Conservation (phyloP, 2,329 filamentous ascomycete genomes). For the Lasiodiplodia theobromae region DNA sequence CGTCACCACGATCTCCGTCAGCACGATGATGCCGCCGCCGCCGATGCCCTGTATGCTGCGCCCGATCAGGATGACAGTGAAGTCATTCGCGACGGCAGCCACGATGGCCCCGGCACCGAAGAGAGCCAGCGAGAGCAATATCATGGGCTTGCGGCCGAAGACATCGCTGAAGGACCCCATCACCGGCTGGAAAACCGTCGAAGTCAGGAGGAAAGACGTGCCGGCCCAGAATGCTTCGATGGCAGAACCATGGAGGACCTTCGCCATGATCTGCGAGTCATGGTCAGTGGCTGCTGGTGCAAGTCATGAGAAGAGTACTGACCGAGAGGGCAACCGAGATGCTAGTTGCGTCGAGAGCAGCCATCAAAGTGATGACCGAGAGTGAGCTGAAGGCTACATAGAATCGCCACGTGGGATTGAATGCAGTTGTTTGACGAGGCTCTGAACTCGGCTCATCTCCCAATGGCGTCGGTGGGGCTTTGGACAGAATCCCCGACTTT, state of each 20-base stretch:
- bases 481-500: background rate
- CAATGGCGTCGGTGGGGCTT: background rate
- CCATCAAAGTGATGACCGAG: constrained; percentile 64
- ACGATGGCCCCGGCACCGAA: constrained; percentile 48
- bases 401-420: constrained; percentile 30
- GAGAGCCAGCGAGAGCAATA: constrained; percentile 45
- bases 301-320: constrained; percentile 27
- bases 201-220: constrained; percentile 49
- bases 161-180: constrained; percentile 49
- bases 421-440: background rate
- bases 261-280: constrained; percentile 46
- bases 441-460: background rate
- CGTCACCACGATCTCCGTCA: constrained; percentile 55
- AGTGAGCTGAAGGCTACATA: constrained; percentile 58
- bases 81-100: constrained; percentile 47
- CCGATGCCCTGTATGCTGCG: constrained; percentile 51
- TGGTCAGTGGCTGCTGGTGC: constrained; percentile 20
- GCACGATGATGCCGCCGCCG: constrained; percentile 49
- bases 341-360: constrained; percentile 70
- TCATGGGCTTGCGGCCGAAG: constrained; percentile 49
- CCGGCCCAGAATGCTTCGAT: constrained; percentile 54
- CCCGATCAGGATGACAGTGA: constrained; percentile 48
- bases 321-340: constrained; percentile 65
- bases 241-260: constrained; percentile 44
- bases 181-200: constrained; percentile 50